Evolutionary conservation across 2,329 filamentous ascomycete genomes (phyloP).

Genomic region (Paecilomyces formosus): DNA sequence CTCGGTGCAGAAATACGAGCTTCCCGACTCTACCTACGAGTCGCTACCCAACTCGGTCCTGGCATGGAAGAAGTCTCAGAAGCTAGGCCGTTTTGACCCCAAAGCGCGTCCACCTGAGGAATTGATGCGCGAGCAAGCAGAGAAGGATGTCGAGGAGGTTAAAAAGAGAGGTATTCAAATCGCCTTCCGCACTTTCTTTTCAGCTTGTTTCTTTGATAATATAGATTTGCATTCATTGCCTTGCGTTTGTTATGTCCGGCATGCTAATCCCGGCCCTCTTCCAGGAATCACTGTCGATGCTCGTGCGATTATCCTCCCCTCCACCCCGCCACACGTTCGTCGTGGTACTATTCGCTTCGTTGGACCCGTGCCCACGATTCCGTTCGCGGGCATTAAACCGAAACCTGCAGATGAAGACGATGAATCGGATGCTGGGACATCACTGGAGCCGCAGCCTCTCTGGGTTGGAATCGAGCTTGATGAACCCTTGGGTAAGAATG

Average conservation of each 20-base stretch:
- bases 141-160: slow-evolving; percentile 54
- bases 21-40: slow-evolving; percentile 82
- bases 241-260: neutral
- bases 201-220: neutral
- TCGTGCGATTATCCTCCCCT: slow-evolving; percentile 40
- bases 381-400: slow-evolving; percentile 23
- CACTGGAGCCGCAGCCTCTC: slow-evolving; percentile 20
- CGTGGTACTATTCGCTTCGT: slow-evolving; percentile 36
- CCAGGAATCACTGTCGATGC: slow-evolving; percentile 35
- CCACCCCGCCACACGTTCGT: slow-evolving; percentile 34
- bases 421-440: slow-evolving; percentile 4
- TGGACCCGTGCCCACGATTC: slow-evolving; percentile 33
- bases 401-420: slow-evolving; percentile 10
- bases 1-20: slow-evolving; percentile 78
- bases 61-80: slow-evolving; percentile 91
- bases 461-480: slow-evolving; percentile 57
- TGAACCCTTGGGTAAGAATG: slow-evolving; percentile 59
- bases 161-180: slow-evolving; percentile 55
- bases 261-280: neutral
- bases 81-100: slow-evolving; percentile 93
- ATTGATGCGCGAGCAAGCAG: slow-evolving; percentile 60
- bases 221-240: neutral
- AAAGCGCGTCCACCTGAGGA: slow-evolving; percentile 66
- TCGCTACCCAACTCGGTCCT: slow-evolving; percentile 80
- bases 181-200: neutral